A percentile compares a stretch with the other conserved stretches of the same genome.
phyloP scores from a whole-genome alignment of 78 protist genomes.

The Dictyostelium purpureum region DNA sequence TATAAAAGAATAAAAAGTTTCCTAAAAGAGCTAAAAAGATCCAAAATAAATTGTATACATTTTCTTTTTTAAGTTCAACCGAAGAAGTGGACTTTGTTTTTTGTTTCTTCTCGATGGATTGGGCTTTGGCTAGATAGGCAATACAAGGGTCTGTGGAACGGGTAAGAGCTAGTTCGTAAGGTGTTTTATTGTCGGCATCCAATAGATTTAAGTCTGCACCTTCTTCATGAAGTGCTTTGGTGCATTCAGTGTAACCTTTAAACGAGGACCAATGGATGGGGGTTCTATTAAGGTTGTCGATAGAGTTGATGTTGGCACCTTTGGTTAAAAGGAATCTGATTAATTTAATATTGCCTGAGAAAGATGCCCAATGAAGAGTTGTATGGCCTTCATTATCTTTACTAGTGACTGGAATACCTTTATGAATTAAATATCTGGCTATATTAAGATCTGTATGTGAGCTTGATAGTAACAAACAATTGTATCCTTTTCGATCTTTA shows the following conservation, averaged over 20 bases:
- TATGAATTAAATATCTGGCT: conserved; percentile 18
- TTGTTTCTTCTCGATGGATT: neutral
- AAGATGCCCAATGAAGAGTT: conserved; percentile 85
- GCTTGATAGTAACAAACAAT: conserved; percentile 8
- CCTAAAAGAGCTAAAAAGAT: conserved; percentile 22
- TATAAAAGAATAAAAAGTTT: conserved; percentile 24
- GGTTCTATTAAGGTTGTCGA: conserved; percentile 31
- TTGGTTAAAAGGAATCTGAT: conserved; percentile 9
- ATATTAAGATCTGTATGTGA: conserved; percentile 23
- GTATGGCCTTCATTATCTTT: conserved; percentile 84
- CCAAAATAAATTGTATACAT: conserved; percentile 37
- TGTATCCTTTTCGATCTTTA: conserved; percentile 60
- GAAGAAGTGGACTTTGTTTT: neutral
- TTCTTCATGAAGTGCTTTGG: conserved; percentile 34
- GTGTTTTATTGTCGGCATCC: conserved; percentile 31
- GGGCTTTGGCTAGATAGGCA: conserved; percentile 5
- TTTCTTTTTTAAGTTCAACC: neutral
- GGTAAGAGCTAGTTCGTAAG: conserved; percentile 37
- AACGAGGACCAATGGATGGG: conserved; percentile 50
- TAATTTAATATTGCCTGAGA: conserved; percentile 40
- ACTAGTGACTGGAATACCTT: conserved; percentile 60
- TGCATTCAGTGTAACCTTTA: conserved; percentile 36
- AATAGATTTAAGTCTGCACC: conserved; percentile 19
- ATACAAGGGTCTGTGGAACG: conserved; percentile 56
- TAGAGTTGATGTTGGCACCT: conserved; percentile 28